phyloP scores from a whole-genome alignment of 352 stramenopile genomes.

The Globisporangium spinosum region DNA sequence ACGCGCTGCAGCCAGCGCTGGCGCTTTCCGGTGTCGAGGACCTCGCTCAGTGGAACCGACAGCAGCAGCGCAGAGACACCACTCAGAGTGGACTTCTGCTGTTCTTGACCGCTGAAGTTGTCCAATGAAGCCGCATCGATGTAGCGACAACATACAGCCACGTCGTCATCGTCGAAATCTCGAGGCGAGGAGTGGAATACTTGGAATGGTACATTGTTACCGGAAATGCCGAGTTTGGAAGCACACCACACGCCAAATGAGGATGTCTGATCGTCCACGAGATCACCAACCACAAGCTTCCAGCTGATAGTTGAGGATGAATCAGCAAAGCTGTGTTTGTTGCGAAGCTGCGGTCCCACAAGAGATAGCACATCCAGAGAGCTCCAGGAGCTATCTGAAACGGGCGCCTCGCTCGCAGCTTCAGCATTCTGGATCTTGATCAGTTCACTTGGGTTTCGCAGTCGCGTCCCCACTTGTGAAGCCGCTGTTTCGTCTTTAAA shows the following conservation, averaged over 20 bases:
- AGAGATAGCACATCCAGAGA: slow-evolving; percentile 33
- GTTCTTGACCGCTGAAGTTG: neutral
- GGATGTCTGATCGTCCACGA: slow-evolving; percentile 46
- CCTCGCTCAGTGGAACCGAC: slow-evolving; percentile 45
- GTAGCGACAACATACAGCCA: slow-evolving; percentile 59
- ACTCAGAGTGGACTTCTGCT: slow-evolving; percentile 27
- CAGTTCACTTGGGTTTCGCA: slow-evolving; percentile 24
- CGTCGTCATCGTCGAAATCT: slow-evolving; percentile 7
- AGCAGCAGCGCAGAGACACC: slow-evolving; percentile 53
- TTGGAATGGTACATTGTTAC: slow-evolving; percentile 17
- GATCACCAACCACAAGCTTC: slow-evolving; percentile 76
- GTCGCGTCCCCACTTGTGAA: slow-evolving; percentile 19
- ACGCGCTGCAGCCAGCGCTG: slow-evolving; percentile 45
- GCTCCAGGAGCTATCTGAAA: slow-evolving; percentile 1
- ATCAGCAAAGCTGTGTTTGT: slow-evolving; percentile 14
- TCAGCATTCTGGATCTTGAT: slow-evolving; percentile 4
- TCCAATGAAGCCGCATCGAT: slow-evolving; percentile 34
- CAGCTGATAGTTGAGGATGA: slow-evolving; percentile 32
- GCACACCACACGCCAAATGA: slow-evolving; percentile 77
- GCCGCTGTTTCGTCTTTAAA: slow-evolving; percentile 22
- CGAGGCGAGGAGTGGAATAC: slow-evolving; percentile 14
- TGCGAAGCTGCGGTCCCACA: slow-evolving; percentile 26
- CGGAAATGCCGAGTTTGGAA: slow-evolving; percentile 37
- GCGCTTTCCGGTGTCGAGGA: slow-evolving; percentile 30
- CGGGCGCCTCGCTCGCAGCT: neutral